These are phyloP conservation scores for Cladophialophora bantiana DNA, from an alignment of 2,329 filamentous ascomycete genomes.

Conservation along the genomic window DNA sequence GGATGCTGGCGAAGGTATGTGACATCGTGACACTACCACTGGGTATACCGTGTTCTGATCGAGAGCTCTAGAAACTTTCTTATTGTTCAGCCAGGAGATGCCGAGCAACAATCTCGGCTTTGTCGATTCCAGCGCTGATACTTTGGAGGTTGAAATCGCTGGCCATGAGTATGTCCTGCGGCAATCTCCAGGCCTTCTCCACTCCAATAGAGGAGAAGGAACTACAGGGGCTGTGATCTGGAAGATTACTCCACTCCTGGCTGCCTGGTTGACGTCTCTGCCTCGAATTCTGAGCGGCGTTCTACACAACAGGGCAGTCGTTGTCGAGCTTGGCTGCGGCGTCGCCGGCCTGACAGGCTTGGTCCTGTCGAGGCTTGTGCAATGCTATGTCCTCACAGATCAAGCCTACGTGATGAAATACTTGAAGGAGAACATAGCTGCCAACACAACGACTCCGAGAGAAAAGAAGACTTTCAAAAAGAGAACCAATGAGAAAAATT, in stretches of 20 bases:
- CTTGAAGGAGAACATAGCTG: constrained; percentile 75
- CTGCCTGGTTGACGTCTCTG: constrained; percentile 74
- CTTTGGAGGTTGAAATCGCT: constrained; percentile 71
- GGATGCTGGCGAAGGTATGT: constrained; percentile 64
- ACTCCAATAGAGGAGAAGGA: constrained; percentile 73
- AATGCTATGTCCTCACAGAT: constrained; percentile 78
- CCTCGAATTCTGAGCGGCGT: constrained; percentile 69
- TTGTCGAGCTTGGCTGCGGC: constrained; percentile 88
- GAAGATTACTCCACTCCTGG: constrained; percentile 86
- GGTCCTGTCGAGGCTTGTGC: constrained; percentile 66
- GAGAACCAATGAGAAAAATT: constrained; percentile 32
- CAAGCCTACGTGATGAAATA: constrained; percentile 82
- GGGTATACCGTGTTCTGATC: constrained; percentile 17
- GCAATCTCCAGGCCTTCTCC: constrained; percentile 83
- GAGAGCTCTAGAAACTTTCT: constrained; percentile 74
- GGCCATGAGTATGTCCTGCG: constrained; percentile 75
- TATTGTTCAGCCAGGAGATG: constrained; percentile 79
- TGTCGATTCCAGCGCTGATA: constrained; percentile 72
- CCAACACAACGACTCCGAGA: constrained; percentile 40
- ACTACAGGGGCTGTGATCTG: constrained; percentile 88
- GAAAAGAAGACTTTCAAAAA: constrained; percentile 17
- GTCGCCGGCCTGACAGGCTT: constrained; percentile 81
- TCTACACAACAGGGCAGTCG: constrained; percentile 62
- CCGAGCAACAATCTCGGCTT: constrained; percentile 84
- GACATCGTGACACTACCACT: not conserved